phyloP scores from a whole-genome alignment of 306 rosid species.

The Ceratonia siliqua region DNA sequence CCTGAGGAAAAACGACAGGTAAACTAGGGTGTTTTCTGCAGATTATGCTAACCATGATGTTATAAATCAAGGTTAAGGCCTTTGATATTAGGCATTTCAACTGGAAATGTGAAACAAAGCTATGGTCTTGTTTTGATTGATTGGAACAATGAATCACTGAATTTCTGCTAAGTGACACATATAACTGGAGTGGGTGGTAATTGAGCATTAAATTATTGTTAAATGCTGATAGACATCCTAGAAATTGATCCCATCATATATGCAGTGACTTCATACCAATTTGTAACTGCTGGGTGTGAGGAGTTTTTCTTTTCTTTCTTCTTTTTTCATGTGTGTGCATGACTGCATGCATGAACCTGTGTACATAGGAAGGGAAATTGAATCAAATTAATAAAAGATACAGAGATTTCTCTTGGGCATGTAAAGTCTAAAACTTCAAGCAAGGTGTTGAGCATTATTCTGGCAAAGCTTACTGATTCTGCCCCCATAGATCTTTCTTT shows the following conservation, averaged over 20 bases:
- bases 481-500: background rate
- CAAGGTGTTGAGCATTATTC: background rate
- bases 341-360: too few relatives aligned
- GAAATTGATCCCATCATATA: background rate
- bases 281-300: background rate
- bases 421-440: background rate
- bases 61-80: background rate
- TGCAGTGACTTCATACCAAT: background rate
- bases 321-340: background rate
- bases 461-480: background rate
- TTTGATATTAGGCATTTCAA: conserved; percentile 2
- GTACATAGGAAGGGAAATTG: background rate
- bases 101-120: background rate
- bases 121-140: conserved; percentile 11
- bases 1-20: conserved; percentile 78
- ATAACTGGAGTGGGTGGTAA: background rate
- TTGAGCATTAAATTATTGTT: conserved; percentile 13
- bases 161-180: background rate
- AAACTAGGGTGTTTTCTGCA: conserved; percentile 13
- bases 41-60: background rate
- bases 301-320: background rate
- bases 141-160: background rate
- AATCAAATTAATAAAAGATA: background rate
- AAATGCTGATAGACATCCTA: background rate
- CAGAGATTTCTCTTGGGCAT: background rate